Base-by-base conservation (phyloP, 305 asterid genomes). In the Fraxinus platypoda region DNA sequence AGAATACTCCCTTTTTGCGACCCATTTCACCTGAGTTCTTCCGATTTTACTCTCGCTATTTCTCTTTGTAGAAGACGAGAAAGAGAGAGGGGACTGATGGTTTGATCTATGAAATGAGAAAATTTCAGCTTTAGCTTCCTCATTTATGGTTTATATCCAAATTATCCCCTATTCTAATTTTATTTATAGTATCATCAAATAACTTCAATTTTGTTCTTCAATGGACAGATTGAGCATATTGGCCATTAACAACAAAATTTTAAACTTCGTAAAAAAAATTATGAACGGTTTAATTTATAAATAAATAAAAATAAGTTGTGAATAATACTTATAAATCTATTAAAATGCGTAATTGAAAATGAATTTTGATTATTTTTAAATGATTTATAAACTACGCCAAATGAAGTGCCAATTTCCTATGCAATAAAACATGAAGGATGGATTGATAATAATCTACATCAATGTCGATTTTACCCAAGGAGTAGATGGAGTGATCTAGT, bases 1-100 rank as follows among this genome's bases (percentile, higher is more conserved):
- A 88, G 78, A 82, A 85, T 28, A 86, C 92, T 73, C 93, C 97
- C 88, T 91, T 96, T 84, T 93, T 94, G 86, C 98, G 90, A 80
- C 97, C 98, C 99, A 94, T 96, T 82, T 84, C 46, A 31, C 46
- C 43, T 17, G 46, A 71, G 37, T 33, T 31, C 46, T 33, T 31
- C 43, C 46, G 46, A 71, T 33, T 82, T 82, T 78, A 70, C 5
- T 15, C 41, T 19, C 41, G 4, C 25, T 30, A 2, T 49, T 38
- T 49, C 75, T 70, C 19, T 73, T 46, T 35, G 26, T 64, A 59
- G 7, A 37, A 73, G 23, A 8, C 52, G 77, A 26, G 17, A n/a
- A 64, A 41, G 57, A 43, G 30, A 30, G 23, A 35, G 75, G 19
- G 30, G 26, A 34, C 4, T 12, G 46, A 35, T 17, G 57, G 52